Base-by-base conservation (phyloP, 75 land plant genomes). In the Ceratopteris richardii region DNA sequence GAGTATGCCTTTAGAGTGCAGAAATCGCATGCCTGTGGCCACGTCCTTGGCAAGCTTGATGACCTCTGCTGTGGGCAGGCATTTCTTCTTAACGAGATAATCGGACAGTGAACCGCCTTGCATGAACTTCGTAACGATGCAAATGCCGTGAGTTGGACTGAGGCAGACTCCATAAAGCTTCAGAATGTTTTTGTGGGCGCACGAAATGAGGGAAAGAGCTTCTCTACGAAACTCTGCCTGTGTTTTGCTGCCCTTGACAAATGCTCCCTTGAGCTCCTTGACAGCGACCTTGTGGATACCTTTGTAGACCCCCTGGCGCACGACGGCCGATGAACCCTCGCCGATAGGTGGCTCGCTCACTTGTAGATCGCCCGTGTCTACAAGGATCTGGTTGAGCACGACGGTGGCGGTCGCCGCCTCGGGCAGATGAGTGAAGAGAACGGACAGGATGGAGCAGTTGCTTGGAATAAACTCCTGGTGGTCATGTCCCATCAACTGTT, bases 151-250 rank as follows among this genome's bases (percentile, higher is more conserved):
- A 2, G 2, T 2, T 2, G 18, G 18, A 17, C 13, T 6, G 13
- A 83, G 22, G 28, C 77, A 80, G 33, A 87, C 62, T 22, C 91
- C 91, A 57, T 69, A 51, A 46, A 87, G 66, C 12, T 75, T 78
- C 6, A 87, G 68, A 37, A 87, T 70, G 58, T 84, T 83, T 50
- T 56, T 77, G 56, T 87, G 91, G 60, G 78, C 88, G 60, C 79
- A 83, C 20, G 78, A 80, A 83, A 73, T 82, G 59, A 83, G 60
- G 60, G 77, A 78, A 66, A 83, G 47, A 57, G 83, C 58, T 58
- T 83, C 84, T 44, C 48, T 64, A 30, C 82, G 60, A 20, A 82
- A 58, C 58, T 70, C 79, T 25, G 80, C 64, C 36, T 78, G 75
- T 41, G 74, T 77, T 16, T 78, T 54, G 54, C 60, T 69, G 3